phyloP scores from a whole-genome alignment of 164 flowering plant species.

The Kalanchoe fedtschenkoi region DNA sequence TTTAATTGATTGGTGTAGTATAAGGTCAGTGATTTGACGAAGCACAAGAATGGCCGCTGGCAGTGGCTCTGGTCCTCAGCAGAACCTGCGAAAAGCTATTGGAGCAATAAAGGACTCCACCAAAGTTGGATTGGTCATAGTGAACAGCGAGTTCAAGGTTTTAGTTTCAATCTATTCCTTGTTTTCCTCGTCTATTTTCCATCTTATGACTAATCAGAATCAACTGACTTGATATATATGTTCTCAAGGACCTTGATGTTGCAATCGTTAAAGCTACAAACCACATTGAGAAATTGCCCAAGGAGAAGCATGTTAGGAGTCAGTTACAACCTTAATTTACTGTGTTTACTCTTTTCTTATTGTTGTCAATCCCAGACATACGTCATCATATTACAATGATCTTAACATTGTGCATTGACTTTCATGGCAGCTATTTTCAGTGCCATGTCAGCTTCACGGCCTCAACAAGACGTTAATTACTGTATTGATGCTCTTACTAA shows the following conservation, averaged over 20 bases:
- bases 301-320: conserved; percentile 53
- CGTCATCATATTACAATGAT: background rate
- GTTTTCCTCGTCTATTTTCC: background rate
- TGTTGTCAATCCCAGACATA: background rate
- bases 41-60: conserved; percentile 4
- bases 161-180: background rate
- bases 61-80: conserved; percentile 12
- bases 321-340: conserved; percentile 7
- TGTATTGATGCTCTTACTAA: conserved; percentile 39
- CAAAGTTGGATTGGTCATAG: conserved; percentile 35
- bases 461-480: conserved; percentile 40
- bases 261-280: conserved; percentile 62
- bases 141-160: conserved; percentile 52
- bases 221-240: background rate
- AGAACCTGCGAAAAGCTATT: conserved; percentile 32
- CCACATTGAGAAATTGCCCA: conserved; percentile 41
- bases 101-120: conserved; percentile 47
- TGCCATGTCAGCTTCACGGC: conserved; percentile 31
- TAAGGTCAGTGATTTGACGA: background rate
- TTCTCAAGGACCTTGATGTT: conserved; percentile 39
- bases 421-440: conserved; percentile 31
- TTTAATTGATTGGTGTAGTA: background rate
- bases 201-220: background rate
- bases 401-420: background rate
- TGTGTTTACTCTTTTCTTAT: background rate